These are phyloP conservation scores for Umbelopsis sp. DNA, from an alignment of 192 early-diverging fungal genomes.

Conservation along the genomic window DNA sequence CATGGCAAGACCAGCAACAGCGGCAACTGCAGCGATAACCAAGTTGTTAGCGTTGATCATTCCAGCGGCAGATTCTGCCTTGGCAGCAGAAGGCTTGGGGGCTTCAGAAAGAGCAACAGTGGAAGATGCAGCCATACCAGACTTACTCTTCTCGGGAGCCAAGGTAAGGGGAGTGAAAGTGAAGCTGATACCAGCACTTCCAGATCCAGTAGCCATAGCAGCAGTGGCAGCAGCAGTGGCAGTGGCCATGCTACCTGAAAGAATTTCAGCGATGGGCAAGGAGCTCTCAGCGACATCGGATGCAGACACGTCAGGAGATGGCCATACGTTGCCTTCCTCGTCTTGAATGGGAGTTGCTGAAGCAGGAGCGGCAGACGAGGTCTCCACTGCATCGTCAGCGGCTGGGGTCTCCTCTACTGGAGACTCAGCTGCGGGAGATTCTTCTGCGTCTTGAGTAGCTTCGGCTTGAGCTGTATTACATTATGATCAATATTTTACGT, in stretches of 20 bases:
- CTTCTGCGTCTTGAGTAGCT: no score
- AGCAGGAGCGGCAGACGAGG: no score
- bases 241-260: not conserved
- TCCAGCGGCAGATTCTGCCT: not conserved
- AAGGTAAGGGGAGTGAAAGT: constrained; percentile 1
- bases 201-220: not conserved
- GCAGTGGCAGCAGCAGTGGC: not conserved
- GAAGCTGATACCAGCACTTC: not conserved
- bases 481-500: not conserved
- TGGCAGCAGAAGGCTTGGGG: not conserved
- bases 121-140: not conserved
- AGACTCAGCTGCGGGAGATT: no score
- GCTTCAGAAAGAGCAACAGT: not conserved
- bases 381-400: no score
- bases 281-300: not conserved
- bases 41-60: not conserved
- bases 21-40: constrained; percentile 5
- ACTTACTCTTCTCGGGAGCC: constrained; percentile 18
- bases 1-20: not conserved
- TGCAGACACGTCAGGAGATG: not conserved
- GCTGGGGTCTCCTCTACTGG: no score
- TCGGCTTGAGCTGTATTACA: not conserved
- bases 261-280: not conserved
- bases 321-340: no score
- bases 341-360: no score